Base-by-base conservation (phyloP, 257 asterid genomes). In the Paraleonurus japonicus region DNA sequence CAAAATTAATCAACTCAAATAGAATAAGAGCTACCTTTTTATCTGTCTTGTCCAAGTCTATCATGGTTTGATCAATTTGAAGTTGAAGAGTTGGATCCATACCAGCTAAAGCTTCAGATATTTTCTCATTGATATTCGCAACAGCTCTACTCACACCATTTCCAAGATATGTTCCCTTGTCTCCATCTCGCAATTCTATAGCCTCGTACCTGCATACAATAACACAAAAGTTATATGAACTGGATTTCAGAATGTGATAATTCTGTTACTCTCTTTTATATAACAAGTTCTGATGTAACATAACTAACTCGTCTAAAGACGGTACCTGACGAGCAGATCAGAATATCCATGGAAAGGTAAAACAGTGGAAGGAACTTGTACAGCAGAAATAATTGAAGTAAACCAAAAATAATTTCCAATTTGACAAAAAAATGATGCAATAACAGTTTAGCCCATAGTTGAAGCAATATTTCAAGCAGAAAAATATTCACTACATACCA, bases 1-100 rank as follows among this genome's bases (percentile, higher is more conserved):
- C 11, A 53, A 60, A 15, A 66, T 45, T 47, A 41, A 69, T 28
- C 7, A 73, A 72, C 43, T 51, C 7, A 17, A 22, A 67, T 7
- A 72, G 61, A 22, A 65, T 28, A 16, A 27, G 69, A 71, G 65
- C 54, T 73, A 95, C 99, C 99, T 95, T 95, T 72, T 84, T 92
- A 79, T 95, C 98, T 39, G 97, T 88, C 86, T 89, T 95, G 85
- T 95, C 99, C 90, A 95, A 86, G 81, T 95, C 99, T 82, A 92
- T 85, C 99, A 95, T 88, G 72, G 90, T 95, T 79, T 95, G 99
- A 81, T 95, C 99, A 79, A 95, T 92, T 82, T 95, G 99, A 78
- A 80, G 76, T 88, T 95, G 99, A 81, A 92, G 96, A 70, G 92
- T 88, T 69, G 98, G 97, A 88, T 95, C 99, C 99, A 95, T 95